Base-by-base conservation (phyloP, 495 filamentous ascomycete species). In the Amniculicola lignicola region DNA sequence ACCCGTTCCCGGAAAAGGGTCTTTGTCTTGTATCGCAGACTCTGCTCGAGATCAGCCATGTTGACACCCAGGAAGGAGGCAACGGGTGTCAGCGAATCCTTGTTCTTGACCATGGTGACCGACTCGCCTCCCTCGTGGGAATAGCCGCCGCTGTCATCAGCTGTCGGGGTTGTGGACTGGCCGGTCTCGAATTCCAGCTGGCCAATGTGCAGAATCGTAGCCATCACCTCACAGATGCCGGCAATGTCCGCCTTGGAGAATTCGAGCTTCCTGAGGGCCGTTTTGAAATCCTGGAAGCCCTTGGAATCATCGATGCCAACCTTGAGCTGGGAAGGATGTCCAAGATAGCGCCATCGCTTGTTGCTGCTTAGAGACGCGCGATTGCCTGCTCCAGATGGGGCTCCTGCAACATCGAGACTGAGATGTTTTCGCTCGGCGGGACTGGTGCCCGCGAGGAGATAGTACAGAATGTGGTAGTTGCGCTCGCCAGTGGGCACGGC, bases 261-360 rank as follows among this genome's bases (percentile, higher is more conserved):
- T 68, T 96, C 93, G 31, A 98, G 79, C 68, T 95, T 96, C 39
- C 92, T 75, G 45, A 98, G 73, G 2, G 93, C 93, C 0, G 88
- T 95, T 76, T 98, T 98, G 76, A 98, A 98, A 45, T 96, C 86
- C 67, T 94, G 88, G 71, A 98, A 98, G 0, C 92, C 92, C 64
- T 96, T 92, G 3, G 82, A 75, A 69, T 98, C 93, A 66, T 98
- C 96, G 67, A 98, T 88, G 19, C 93, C 93, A 25, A 97, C 89
- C 67, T 95, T 96, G 23, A 98, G 77, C 67, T 98, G 93, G 0
- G 92, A 95, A 1, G 92, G 92, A 66, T 98, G 93, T 16, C 93
- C 93, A 21, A 98, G 77, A 70, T 96, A 98, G 65, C 88, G 82
- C 93, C 93, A 98, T 69, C 93, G 75, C 73, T 87, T 92, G 59